Conservation (phyloP, 1,284 basidiomycete genomes). For the Stereum hirsutum region DNA sequence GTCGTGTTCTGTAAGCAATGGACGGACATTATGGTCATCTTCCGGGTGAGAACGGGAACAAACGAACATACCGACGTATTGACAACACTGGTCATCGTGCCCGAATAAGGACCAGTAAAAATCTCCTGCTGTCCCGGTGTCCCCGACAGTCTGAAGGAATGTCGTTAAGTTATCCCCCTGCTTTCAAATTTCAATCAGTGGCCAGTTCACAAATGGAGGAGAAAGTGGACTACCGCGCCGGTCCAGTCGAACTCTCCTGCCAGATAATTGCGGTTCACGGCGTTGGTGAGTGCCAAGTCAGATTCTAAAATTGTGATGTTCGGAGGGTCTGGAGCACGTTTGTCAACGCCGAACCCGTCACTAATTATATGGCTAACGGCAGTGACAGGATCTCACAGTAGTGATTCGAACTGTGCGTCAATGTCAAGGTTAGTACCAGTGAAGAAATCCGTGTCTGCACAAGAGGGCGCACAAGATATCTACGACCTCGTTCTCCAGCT, state of each 20-base stretch:
- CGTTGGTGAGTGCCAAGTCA: constrained; percentile 11
- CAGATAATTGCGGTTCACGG: constrained; percentile 13
- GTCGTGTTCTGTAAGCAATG: too few species aligned
- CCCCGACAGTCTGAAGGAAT: constrained; percentile 12
- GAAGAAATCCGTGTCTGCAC: neutral
- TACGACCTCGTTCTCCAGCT: constrained; percentile 7
- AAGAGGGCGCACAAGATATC: constrained; percentile 12
- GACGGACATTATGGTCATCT: too few species aligned
- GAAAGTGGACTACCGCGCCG: constrained; percentile 1
- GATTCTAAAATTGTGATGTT: constrained; percentile 12
- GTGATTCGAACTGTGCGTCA: too few species aligned
- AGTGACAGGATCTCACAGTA: too few species aligned
- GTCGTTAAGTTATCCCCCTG: constrained; percentile 1
- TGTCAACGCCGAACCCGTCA: neutral
- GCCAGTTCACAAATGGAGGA: neutral
- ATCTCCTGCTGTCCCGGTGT: constrained; percentile 12
- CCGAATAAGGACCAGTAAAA: constrained; percentile 20
- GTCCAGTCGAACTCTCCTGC: constrained; percentile 20
- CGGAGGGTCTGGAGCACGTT: constrained; percentile 10
- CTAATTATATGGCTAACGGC: too few species aligned
- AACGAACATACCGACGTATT: too few species aligned
- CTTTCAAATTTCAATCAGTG: neutral
- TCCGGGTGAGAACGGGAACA: too few species aligned
- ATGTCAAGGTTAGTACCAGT: neutral
- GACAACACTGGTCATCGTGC: constrained; percentile 13